Evolutionary conservation across 306 rosid species (phyloP).

Genomic region (Clitoria ternatea): DNA sequence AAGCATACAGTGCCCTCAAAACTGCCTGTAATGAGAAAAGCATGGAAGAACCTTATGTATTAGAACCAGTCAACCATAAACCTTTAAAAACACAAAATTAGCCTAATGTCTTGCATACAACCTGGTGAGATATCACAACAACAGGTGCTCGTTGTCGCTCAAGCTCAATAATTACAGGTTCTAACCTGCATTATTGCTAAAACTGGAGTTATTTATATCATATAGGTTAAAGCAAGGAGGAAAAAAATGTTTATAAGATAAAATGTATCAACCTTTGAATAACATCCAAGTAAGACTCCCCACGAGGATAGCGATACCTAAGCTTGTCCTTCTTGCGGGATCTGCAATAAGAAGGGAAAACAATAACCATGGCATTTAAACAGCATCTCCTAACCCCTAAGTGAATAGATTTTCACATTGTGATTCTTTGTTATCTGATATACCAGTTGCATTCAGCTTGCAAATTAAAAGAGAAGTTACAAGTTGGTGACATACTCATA

Average conservation of each 20-base stretch:
- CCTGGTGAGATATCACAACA: slow-evolving; percentile 98
- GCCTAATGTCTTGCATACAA: slow-evolving; percentile 20
- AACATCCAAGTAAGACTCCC: slow-evolving; percentile 96
- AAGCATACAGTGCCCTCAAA: slow-evolving; percentile 92
- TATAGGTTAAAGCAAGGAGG: slow-evolving; percentile 6
- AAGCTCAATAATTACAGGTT: slow-evolving; percentile 96
- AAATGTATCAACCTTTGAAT: slow-evolving; percentile 72
- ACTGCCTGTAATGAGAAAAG: slow-evolving; percentile 68
- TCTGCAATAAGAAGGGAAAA: slow-evolving; percentile 36
- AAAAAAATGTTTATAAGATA: background rate
- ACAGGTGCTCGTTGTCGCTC: slow-evolving; percentile 98
- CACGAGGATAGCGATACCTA: slow-evolving; percentile 97
- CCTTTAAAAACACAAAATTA: background rate
- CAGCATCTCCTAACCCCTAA: slow-evolving; percentile 5
- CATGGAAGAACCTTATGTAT: background rate
- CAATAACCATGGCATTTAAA: slow-evolving; percentile 4
- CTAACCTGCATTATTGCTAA: slow-evolving; percentile 62
- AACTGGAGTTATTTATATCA: slow-evolving; percentile 8
- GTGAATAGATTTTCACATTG: background rate
- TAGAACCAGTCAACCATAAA: slow-evolving; percentile 18
- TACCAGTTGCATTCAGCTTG: slow-evolving; percentile 20
- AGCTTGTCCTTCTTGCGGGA: slow-evolving; percentile 90
- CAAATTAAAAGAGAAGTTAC: slow-evolving; percentile 16
- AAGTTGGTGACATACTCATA: slow-evolving; percentile 63
- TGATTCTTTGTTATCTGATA: background rate